Conservation (phyloP, 2,329 filamentous ascomycete species). For the Chrysoporthe deuterocubensis region DNA sequence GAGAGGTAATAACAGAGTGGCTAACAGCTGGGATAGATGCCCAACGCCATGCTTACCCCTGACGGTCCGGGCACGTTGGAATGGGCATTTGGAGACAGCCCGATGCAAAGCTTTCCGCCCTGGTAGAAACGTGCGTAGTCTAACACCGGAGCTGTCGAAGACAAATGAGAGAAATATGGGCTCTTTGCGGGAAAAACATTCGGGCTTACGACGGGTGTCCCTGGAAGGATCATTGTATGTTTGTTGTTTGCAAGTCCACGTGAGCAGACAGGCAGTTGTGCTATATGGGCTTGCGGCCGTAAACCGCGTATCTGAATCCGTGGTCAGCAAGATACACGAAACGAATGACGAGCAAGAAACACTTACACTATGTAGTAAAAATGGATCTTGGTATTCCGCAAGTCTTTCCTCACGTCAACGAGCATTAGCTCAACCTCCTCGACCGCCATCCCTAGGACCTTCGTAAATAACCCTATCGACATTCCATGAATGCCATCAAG, state of each 20-base stretch:
- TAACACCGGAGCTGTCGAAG: neutral
- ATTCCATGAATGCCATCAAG: constrained; percentile 39
- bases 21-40: constrained; percentile 14
- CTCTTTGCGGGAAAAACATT: neutral
- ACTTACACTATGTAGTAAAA: constrained; percentile 39
- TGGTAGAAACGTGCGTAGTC: neutral
- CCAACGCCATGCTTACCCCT: constrained; percentile 16
- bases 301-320: constrained; percentile 24
- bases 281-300: constrained; percentile 23
- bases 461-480: constrained; percentile 39
- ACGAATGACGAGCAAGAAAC: neutral
- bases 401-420: constrained; percentile 37
- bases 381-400: constrained; percentile 38
- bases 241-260: neutral
- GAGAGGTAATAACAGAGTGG: neutral
- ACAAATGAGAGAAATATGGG: neutral
- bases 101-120: constrained; percentile 15
- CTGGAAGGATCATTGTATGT: neutral
- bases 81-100: constrained; percentile 16
- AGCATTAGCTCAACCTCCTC: constrained; percentile 40
- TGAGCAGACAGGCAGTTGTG: neutral
- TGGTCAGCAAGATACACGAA: neutral
- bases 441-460: constrained; percentile 37
- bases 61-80: constrained; percentile 4
- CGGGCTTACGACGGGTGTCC: neutral